Percentiles rank a stretch among this genome's conserved stretches.
These are phyloP conservation scores for Trichophyton simii DNA, from an alignment of 2,329 filamentous ascomycete genomes.

Conservation along the genomic window DNA sequence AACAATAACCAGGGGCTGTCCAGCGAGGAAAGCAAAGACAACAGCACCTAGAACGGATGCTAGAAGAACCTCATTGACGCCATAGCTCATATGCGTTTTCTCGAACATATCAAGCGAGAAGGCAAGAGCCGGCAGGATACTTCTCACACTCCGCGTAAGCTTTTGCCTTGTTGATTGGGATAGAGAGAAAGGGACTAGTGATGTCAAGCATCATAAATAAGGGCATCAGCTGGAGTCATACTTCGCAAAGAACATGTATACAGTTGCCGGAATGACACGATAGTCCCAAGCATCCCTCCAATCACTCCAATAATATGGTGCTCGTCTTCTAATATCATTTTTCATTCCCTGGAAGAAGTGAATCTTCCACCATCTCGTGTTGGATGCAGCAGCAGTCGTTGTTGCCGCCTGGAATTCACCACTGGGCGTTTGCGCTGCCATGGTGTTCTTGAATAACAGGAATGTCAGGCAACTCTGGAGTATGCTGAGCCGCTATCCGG, in stretches of 20 bases:
- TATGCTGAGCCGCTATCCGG: neutral
- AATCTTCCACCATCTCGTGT: conserved; percentile 57
- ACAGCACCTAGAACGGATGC: conserved; percentile 71
- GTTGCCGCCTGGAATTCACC: conserved; percentile 1
- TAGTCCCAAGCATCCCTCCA: conserved; percentile 86
- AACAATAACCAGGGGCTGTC: conserved; percentile 79
- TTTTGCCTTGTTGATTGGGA: neutral
- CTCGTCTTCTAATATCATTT: conserved; percentile 60
- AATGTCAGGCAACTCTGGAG: neutral
- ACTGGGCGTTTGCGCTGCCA: neutral
- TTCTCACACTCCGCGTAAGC: conserved; percentile 26
- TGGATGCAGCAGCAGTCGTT: conserved; percentile 11
- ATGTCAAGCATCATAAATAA: conserved; percentile 5
- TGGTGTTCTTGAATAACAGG: neutral
- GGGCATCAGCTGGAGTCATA: conserved; percentile 31
- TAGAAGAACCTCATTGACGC: conserved; percentile 83
- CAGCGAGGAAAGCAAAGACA: conserved; percentile 66
- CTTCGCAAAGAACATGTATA: conserved; percentile 96
- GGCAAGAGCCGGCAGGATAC: conserved; percentile 73
- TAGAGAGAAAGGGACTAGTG: neutral
- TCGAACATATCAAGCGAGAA: conserved; percentile 91
- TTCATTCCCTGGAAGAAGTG: conserved; percentile 65
- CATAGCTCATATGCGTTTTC: conserved; percentile 71
- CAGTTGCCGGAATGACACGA: conserved; percentile 69
- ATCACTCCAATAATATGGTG: conserved; percentile 68